phyloP scores from a whole-genome alignment of 495 filamentous ascomycete genomes.

The Staphylotrichum longicolle region DNA sequence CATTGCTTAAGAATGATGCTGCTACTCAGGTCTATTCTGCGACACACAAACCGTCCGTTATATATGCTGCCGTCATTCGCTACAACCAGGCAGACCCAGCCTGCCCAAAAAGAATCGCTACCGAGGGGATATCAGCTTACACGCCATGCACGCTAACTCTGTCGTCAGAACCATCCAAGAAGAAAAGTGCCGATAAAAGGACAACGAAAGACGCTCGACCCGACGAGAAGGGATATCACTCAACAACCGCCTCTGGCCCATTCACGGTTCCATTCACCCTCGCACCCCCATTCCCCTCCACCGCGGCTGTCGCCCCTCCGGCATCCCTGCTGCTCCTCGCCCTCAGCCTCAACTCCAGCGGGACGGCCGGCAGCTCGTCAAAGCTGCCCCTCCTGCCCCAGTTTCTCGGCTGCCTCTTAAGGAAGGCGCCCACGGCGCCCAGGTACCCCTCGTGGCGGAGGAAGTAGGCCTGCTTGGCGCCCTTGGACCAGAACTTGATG shows the following conservation, averaged over 20 bases:
- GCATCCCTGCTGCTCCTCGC: background rate
- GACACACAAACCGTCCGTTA: too few species aligned
- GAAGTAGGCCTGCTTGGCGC: conserved; percentile 92
- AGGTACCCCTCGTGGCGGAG: conserved; percentile 94
- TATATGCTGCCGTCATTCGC: too few species aligned
- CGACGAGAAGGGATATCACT: background rate
- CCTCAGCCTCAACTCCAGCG: conserved; percentile 19
- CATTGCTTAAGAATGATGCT: too few species aligned
- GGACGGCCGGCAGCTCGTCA: conserved; percentile 33
- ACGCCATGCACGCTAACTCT: conserved; percentile 9
- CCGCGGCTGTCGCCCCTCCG: background rate
- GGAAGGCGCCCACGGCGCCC: conserved; percentile 92
- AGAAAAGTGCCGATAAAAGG: background rate
- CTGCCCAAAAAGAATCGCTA: background rate
- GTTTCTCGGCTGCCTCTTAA: conserved; percentile 84
- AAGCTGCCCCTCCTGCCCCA: conserved; percentile 85
- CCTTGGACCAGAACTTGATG: conserved; percentile 95
- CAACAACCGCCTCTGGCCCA: background rate
- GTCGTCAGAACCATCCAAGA: conserved; percentile 10
- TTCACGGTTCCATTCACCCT: background rate
- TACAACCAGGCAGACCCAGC: background rate
- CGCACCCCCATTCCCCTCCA: background rate
- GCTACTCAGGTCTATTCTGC: too few species aligned
- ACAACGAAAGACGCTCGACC: background rate
- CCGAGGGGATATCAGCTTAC: conserved; percentile 9